Conservation (phyloP, 2,329 filamentous ascomycete genomes). For the Paramyrothecium roridum region DNA sequence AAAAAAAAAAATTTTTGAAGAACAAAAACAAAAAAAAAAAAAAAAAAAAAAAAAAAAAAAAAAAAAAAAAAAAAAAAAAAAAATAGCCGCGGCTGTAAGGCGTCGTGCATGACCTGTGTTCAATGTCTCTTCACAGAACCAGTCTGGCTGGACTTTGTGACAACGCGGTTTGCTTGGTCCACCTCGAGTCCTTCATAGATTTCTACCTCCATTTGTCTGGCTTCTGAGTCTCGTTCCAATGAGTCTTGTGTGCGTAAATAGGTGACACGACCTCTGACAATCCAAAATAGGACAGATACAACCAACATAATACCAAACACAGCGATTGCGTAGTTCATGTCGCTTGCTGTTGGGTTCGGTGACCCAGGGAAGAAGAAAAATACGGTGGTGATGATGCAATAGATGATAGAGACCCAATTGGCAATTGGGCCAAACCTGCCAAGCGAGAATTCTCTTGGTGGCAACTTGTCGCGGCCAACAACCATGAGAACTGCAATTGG, state of each 20-base stretch:
- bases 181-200: not conserved
- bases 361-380: constrained; percentile 52
- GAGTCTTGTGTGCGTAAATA: constrained; percentile 16
- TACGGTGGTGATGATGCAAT: constrained; percentile 48
- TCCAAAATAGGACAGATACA: constrained; percentile 47
- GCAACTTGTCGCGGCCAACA: constrained; percentile 50
- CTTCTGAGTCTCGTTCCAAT: not conserved
- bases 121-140: too few relatives aligned
- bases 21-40: too few relatives aligned
- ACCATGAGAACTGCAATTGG: constrained; percentile 46
- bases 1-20: too few relatives aligned
- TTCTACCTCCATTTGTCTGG: not conserved
- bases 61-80: too few relatives aligned
- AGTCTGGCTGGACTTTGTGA: too few relatives aligned
- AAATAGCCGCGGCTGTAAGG: too few relatives aligned
- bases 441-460: constrained; percentile 40
- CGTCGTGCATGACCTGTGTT: too few relatives aligned
- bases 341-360: constrained; percentile 40
- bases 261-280: constrained; percentile 39
- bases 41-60: too few relatives aligned
- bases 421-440: constrained; percentile 39
- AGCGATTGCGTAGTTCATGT: constrained; percentile 57
- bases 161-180: not conserved
- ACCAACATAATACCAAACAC: constrained; percentile 54
- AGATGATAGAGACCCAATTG: constrained; percentile 48